phyloP scores from a whole-genome alignment of 2,329 filamentous ascomycete species.

The Ophiocordyceps camponoti-saundersi region DNA sequence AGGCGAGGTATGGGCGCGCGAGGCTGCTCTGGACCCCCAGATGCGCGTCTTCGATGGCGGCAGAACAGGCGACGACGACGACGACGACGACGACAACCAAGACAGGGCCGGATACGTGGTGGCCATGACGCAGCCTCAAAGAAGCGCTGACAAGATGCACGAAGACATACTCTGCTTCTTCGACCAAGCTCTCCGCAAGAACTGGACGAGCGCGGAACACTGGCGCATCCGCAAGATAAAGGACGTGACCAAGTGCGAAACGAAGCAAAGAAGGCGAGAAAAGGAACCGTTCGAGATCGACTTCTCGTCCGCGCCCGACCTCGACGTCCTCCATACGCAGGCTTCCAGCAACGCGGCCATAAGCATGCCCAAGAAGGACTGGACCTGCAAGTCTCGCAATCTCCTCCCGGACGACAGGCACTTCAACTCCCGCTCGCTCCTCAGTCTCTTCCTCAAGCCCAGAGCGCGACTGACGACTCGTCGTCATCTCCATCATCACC shows the following conservation, averaged over 20 bases:
- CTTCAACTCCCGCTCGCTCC: slow-evolving; percentile 83
- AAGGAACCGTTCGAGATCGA: slow-evolving; percentile 95
- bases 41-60: slow-evolving; percentile 60
- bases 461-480: slow-evolving; percentile 61
- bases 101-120: slow-evolving; percentile 61
- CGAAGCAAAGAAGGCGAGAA: slow-evolving; percentile 59
- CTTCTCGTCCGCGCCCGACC: slow-evolving; percentile 61
- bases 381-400: slow-evolving; percentile 87
- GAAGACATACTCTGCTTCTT: slow-evolving; percentile 98
- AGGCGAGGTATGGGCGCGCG: slow-evolving; percentile 85
- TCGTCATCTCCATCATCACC: slow-evolving; percentile 24
- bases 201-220: slow-evolving; percentile 96
- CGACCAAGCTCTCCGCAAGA: slow-evolving; percentile 89
- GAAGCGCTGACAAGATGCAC: slow-evolving; percentile 51
- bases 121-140: slow-evolving; percentile 49
- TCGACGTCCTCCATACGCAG: slow-evolving; percentile 56
- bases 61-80: slow-evolving; percentile 40
- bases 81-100: slow-evolving; percentile 17
- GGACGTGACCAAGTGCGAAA: slow-evolving; percentile 45
- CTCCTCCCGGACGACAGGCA: slow-evolving; percentile 94
- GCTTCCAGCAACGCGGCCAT: slow-evolving; percentile 69
- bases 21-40: slow-evolving; percentile 74
- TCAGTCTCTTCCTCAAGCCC: slow-evolving; percentile 86
- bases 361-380: slow-evolving; percentile 79
- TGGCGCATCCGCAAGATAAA: slow-evolving; percentile 96